phyloP scores from a whole-genome alignment of 257 asterid genomes.

The Petunia axillaris region DNA sequence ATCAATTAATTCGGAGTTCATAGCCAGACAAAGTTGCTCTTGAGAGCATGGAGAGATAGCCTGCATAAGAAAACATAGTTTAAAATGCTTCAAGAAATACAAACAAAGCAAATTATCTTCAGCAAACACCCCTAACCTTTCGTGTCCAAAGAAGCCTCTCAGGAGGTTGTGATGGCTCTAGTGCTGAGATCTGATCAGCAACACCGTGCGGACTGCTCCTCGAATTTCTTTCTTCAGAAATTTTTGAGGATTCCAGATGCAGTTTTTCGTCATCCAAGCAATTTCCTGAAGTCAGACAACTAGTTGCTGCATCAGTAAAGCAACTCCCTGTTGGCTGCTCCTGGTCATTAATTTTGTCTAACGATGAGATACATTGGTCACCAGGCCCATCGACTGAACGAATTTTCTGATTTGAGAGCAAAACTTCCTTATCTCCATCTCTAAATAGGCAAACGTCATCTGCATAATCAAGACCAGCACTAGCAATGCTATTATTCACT shows the following conservation, averaged over 20 bases:
- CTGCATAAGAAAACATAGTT: constrained; percentile 46
- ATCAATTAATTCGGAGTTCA: constrained; percentile 53
- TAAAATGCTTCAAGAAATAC: constrained; percentile 25
- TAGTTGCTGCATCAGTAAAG: constrained; percentile 28
- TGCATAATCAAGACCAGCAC: constrained; percentile 36
- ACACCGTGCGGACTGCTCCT: constrained; percentile 40
- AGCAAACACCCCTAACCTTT: constrained; percentile 56
- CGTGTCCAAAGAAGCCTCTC: constrained; percentile 74
- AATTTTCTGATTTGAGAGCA: constrained; percentile 37
- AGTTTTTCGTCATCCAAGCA: constrained; percentile 38
- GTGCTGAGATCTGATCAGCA: constrained; percentile 38
- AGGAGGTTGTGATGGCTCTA: constrained; percentile 52
- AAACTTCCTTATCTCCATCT: constrained; percentile 34
- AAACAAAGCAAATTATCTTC: constrained; percentile 26
- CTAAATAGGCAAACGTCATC: constrained; percentile 30
- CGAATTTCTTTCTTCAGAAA: constrained; percentile 39
- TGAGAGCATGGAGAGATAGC: constrained; percentile 76
- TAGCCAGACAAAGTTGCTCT: constrained; percentile 56
- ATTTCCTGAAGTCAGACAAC: constrained; percentile 33
- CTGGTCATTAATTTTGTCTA: constrained; percentile 37
- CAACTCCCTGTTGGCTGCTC: constrained; percentile 37
- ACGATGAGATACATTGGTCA: constrained; percentile 33
- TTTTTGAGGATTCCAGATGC: constrained; percentile 33
- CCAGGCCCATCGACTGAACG: constrained; percentile 34
- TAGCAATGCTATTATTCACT: constrained; percentile 23